These are phyloP conservation scores for Kodamaea nitidulidarum DNA, from an alignment of 805 yeast genomes.

Conservation along the genomic window DNA sequence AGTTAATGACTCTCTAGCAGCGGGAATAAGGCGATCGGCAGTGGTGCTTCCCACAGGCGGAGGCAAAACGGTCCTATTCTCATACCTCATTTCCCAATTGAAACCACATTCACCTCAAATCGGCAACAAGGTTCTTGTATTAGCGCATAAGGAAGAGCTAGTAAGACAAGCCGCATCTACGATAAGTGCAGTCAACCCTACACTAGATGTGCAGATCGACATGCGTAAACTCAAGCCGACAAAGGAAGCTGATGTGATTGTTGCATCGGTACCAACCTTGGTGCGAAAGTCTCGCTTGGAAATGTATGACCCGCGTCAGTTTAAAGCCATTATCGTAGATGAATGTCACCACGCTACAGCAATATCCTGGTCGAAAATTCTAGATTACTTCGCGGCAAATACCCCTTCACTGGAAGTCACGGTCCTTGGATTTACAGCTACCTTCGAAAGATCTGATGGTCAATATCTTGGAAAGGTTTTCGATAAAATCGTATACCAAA, in stretches of 20 bases:
- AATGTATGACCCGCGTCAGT: constrained; percentile 53
- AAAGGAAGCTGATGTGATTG: constrained; percentile 55
- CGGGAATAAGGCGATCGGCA: constrained; percentile 58
- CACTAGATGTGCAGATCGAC: constrained; percentile 56
- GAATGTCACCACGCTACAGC: constrained; percentile 94
- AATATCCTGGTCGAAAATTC: constrained; percentile 52
- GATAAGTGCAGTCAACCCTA: constrained; percentile 46
- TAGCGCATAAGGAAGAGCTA: constrained; percentile 81
- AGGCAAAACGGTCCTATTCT: constrained; percentile 83
- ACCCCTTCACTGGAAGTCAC: constrained; percentile 41
- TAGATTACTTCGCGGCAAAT: constrained; percentile 55
- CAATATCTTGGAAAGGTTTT: constrained; percentile 53
- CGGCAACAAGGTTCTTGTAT: constrained; percentile 47
- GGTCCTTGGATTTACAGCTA: constrained; percentile 85
- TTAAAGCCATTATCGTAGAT: constrained; percentile 74
- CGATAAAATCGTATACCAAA: constrained; percentile 71
- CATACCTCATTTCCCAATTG: constrained; percentile 49
- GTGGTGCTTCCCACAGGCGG: constrained; percentile 92
- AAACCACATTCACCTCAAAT: constrained; percentile 22
- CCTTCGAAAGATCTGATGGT: constrained; percentile 74
- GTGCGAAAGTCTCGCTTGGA: constrained; percentile 43
- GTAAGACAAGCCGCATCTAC: constrained; percentile 63
- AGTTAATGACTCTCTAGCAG: constrained; percentile 46
- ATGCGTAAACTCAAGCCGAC: constrained; percentile 53
- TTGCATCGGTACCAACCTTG: constrained; percentile 75